phyloP scores from a whole-genome alignment of 176 grass and related monocot species.

The Cenchrus purpureus region DNA sequence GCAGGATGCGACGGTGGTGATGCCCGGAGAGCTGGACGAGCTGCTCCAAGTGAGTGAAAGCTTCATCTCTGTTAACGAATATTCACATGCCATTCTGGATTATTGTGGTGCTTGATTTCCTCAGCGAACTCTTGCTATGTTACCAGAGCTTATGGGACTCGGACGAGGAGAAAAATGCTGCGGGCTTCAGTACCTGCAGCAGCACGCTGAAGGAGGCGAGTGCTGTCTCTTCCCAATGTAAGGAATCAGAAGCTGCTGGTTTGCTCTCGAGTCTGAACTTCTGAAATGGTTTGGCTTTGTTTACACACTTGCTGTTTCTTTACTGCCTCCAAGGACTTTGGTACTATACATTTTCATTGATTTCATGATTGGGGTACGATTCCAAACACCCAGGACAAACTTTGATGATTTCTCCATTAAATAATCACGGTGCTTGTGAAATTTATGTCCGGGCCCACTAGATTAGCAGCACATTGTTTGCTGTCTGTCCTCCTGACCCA shows the following conservation, averaged over 20 bases:
- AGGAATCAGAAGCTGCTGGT: constrained; percentile 6
- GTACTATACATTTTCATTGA: constrained; percentile 38
- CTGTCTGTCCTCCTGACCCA: constrained; percentile 34
- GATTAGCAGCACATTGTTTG: constrained; percentile 36
- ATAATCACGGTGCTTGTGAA: constrained; percentile 23
- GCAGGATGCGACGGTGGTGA: background rate
- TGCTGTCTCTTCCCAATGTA: constrained; percentile 4
- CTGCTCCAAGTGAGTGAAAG: constrained; percentile 56
- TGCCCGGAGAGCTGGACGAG: constrained; percentile 43
- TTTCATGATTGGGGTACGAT: constrained; percentile 36
- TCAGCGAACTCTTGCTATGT: background rate
- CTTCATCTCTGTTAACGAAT: background rate
- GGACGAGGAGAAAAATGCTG: constrained; percentile 9
- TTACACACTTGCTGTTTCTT: constrained; percentile 19
- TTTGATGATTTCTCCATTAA: constrained; percentile 39
- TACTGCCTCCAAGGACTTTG: constrained; percentile 7
- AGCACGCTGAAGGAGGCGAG: background rate
- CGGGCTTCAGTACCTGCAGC: constrained; percentile 17
- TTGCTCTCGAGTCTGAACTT: background rate
- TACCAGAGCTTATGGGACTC: constrained; percentile 51
- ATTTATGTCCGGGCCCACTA: constrained; percentile 41
- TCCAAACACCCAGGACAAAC: constrained; percentile 52
- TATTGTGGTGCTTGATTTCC: background rate
- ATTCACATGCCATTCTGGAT: background rate
- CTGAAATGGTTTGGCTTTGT: constrained; percentile 22